A percentile compares a stretch with the other conserved stretches of the same genome.
Evolutionary conservation across 2,329 filamentous ascomycete genomes (phyloP).

Genomic region (Colletotrichum sp.): DNA sequence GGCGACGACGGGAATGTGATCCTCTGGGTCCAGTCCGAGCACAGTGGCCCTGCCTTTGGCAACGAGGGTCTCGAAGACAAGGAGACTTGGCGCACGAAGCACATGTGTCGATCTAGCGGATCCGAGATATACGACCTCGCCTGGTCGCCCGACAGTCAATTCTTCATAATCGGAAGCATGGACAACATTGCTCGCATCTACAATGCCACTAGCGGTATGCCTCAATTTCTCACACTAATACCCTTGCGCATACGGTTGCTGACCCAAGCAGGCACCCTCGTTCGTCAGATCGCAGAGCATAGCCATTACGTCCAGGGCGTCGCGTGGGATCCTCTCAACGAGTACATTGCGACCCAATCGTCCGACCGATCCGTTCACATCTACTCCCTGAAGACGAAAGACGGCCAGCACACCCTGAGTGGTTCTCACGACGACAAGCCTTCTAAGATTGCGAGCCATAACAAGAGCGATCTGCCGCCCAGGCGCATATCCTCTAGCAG

Average conservation of each 20-base stretch:
- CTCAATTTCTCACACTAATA: background rate
- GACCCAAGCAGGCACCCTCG: slow-evolving; percentile 56
- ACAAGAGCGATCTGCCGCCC: slow-evolving; percentile 87
- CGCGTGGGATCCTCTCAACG: slow-evolving; percentile 96
- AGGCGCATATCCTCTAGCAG: slow-evolving; percentile 90
- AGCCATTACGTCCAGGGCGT: slow-evolving; percentile 99
- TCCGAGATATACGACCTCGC: slow-evolving; percentile 98
- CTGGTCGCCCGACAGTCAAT: slow-evolving; percentile 96
- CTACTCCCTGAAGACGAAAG: slow-evolving; percentile 94
- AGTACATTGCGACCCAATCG: slow-evolving; percentile 97
- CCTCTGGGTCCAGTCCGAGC: slow-evolving; percentile 91
- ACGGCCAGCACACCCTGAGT: slow-evolving; percentile 86
- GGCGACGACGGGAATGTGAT: slow-evolving; percentile 98
- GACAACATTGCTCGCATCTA: slow-evolving; percentile 98
- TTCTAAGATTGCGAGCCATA: slow-evolving; percentile 79
- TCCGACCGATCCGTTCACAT: slow-evolving; percentile 98
- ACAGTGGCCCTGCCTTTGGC: slow-evolving; percentile 72
- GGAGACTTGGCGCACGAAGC: slow-evolving; percentile 94
- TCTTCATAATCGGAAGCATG: slow-evolving; percentile 99
- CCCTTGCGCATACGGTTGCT: background rate
- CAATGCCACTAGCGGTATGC: slow-evolving; percentile 84
- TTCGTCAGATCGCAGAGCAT: slow-evolving; percentile 95
- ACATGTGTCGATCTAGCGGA: slow-evolving; percentile 95
- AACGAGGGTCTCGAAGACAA: slow-evolving; percentile 90
- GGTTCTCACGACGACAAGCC: slow-evolving; percentile 67